phyloP scores from a whole-genome alignment of 345 rosid species.

The Populus deltoides region DNA sequence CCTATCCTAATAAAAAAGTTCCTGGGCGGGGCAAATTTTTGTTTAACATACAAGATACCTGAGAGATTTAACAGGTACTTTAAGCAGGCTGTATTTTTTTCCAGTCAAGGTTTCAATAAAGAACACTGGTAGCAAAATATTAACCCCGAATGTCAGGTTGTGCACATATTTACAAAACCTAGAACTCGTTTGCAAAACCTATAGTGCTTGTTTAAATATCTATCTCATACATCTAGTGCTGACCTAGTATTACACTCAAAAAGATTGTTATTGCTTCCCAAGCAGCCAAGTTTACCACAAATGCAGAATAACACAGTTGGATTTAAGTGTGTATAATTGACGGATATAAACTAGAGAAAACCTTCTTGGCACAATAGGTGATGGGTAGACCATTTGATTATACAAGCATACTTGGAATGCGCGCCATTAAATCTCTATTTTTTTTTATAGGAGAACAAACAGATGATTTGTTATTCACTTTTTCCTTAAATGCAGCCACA shows the following conservation, averaged over 20 bases:
- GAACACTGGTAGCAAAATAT: neutral
- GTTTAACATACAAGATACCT: neutral
- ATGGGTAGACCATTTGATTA: neutral
- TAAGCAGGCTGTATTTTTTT: neutral
- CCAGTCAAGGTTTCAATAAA: neutral
- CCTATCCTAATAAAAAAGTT: too few relatives aligned
- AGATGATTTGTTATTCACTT: neutral
- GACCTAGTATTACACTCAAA: neutral
- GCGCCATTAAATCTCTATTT: neutral
- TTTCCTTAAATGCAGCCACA: constrained; percentile 3
- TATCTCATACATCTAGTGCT: neutral
- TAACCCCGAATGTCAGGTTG: neutral
- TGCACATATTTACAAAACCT: neutral
- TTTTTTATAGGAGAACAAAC: neutral
- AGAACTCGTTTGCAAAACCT: neutral
- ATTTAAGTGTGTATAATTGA: neutral
- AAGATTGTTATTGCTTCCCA: neutral
- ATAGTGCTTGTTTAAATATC: neutral
- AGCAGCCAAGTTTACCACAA: neutral
- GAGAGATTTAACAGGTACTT: neutral
- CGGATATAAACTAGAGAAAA: neutral
- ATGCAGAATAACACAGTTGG: neutral
- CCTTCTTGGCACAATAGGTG: neutral
- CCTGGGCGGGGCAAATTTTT: too few relatives aligned
- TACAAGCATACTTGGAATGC: neutral